Conservation (phyloP, 345 rosid genomes). For the Mangifera indica region DNA sequence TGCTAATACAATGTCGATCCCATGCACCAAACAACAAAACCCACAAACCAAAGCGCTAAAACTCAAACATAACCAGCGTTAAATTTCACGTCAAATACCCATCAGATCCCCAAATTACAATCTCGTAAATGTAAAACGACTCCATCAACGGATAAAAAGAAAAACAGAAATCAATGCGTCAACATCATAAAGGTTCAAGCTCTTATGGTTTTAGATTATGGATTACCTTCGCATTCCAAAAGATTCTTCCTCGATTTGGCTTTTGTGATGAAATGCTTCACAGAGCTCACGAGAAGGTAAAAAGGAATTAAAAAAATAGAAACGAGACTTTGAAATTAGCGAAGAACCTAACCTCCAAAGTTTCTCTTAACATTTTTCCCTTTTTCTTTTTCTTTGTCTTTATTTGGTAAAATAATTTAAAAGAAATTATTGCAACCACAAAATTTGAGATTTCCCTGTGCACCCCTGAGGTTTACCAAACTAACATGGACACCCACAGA, state of each 20-base stretch:
- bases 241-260: neutral
- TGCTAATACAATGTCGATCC: neutral
- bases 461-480: too few species aligned
- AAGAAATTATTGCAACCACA: too few species aligned
- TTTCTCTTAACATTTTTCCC: neutral
- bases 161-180: conserved; percentile 18
- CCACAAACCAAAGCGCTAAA: conserved; percentile 20
- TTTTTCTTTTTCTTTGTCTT: neutral
- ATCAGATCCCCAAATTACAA: conserved; percentile 34
- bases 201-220: conserved; percentile 14
- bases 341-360: neutral
- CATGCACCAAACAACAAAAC: conserved; percentile 23
- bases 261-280: neutral
- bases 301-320: too few species aligned
- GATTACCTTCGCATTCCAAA: conserved; percentile 34
- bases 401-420: conserved; percentile 1
- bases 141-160: neutral
- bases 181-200: conserved; percentile 19
- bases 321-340: neutral
- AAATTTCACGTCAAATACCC: neutral
- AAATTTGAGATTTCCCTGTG: too few species aligned
- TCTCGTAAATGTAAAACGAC: conserved; percentile 10
- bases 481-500: too few species aligned
- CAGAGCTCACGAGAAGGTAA: neutral
- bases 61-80: conserved; percentile 8